Evolutionary conservation across 2,329 filamentous ascomycete genomes (phyloP).

Genomic region (Ophiostoma sp.): DNA sequence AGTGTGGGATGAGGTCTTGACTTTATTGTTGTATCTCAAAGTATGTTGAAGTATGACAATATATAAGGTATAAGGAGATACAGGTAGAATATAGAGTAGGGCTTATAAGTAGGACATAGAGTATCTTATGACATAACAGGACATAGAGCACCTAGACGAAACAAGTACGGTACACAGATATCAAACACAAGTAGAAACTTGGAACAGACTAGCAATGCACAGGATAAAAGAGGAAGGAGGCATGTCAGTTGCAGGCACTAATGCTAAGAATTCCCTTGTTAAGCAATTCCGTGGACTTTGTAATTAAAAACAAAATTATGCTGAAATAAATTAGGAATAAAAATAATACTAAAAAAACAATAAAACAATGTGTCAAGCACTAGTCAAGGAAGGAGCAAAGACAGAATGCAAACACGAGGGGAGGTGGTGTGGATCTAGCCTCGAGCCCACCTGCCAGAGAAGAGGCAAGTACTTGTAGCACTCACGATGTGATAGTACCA

Average conservation of each 20-base stretch:
- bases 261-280: neutral
- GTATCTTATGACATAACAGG: no score
- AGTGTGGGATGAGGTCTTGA: no score
- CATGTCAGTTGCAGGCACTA: constrained; percentile 12
- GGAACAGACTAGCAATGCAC: constrained; percentile 5
- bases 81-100: no score
- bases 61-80: no score
- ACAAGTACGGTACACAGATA: neutral
- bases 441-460: constrained; percentile 5
- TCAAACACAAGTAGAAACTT: neutral
- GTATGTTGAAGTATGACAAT: no score
- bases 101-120: no score
- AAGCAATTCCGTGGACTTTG: neutral
- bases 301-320: neutral
- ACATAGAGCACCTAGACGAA: neutral
- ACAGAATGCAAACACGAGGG: neutral
- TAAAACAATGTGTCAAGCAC: neutral
- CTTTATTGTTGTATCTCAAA: no score
- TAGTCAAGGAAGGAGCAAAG: neutral
- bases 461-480: neutral
- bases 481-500: no score
- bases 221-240: constrained; percentile 6
- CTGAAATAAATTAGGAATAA: no score
- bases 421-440: constrained; percentile 3
- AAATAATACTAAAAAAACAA: neutral